Evolutionary conservation across 371 early-diverging fungal species (phyloP), one percentile per base, ranked within the genome.

Genomic region (Mucor piriformis): DNA sequence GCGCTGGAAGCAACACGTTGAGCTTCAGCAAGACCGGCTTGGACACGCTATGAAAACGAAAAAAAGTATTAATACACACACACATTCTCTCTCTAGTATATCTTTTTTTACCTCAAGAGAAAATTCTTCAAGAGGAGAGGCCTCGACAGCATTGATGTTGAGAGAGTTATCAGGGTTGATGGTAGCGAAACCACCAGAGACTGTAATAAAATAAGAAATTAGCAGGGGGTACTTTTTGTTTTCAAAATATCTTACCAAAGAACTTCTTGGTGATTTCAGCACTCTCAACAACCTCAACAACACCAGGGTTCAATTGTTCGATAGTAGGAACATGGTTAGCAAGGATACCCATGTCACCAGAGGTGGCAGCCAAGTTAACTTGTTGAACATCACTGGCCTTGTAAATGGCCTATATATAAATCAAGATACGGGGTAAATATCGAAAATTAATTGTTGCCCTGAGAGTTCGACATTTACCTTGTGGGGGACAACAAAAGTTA

Each of bases 291-390:
- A 98, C 81, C 71, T 95, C 96, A 51, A 94, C 61, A 42, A 97
- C 75, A 57, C 97, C 96, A 59, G 98, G 95, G 80, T 90, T 91
- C 64, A 98, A 89, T 85, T 97, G 95, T 70, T 96, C 94, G 69
- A 98, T 92, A 55, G 92, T 88, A 27, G 98, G 95, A 60, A 98
- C 96, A 87, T 98, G 99, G 83, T 93, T 91, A 71, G 96, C 95
- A 49, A 98, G 88, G 67, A 98, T 91, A 95, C 98, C 99, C 92
- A 98, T 93, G 74, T 95, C 96, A 65, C 99, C 99, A 50, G 94
- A 91, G 44, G 92, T 88, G 25, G 95, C 91, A 49, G 95, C 84
- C 74, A 97, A 76, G 84, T 98, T 96, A 70, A 98, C 96, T 78
- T 95, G 96, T 54, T 89, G 86, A 57, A 94, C 96, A 69, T 87